Conservation (phyloP, 345 rosid species). For the Eucalyptus sideroxylon region DNA sequence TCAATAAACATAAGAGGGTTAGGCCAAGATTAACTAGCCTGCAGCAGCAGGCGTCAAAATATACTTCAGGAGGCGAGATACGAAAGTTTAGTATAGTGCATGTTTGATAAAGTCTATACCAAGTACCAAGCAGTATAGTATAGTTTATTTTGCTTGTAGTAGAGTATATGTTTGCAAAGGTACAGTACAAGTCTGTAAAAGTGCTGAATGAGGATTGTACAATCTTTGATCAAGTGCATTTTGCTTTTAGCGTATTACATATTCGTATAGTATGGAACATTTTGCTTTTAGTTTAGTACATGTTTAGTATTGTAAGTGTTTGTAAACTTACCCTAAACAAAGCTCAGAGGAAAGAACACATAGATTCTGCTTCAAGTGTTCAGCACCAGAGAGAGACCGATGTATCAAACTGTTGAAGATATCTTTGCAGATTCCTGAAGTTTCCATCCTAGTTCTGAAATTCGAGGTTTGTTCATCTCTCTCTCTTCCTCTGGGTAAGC, state of each 20-base stretch:
- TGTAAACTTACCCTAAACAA: not conserved
- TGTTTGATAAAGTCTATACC: not conserved
- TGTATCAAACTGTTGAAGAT: not conserved
- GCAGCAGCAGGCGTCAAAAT: not conserved
- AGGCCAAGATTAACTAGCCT: not conserved
- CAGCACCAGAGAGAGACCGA: not conserved
- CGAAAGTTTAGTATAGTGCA: not conserved
- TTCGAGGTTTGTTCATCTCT: not conserved
- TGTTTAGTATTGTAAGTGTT: not conserved
- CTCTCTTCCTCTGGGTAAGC: not conserved
- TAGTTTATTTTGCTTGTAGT: too few species aligned
- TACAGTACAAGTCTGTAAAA: too few species aligned
- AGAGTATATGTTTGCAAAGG: not conserved
- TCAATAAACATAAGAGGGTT: not conserved
- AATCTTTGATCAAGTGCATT: not conserved
- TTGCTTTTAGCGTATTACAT: not conserved
- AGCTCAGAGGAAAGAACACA: not conserved
- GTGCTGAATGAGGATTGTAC: not conserved
- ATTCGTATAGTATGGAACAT: not conserved
- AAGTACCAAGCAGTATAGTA: not conserved
- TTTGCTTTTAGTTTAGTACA: not conserved
- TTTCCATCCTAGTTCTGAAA: not conserved
- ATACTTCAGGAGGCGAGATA: not conserved
- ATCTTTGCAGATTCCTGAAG: not conserved
- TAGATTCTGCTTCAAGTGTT: not conserved